phyloP scores from a whole-genome alignment of 768 basidiomycete genomes.

The Strobilomyces dryophilus region DNA sequence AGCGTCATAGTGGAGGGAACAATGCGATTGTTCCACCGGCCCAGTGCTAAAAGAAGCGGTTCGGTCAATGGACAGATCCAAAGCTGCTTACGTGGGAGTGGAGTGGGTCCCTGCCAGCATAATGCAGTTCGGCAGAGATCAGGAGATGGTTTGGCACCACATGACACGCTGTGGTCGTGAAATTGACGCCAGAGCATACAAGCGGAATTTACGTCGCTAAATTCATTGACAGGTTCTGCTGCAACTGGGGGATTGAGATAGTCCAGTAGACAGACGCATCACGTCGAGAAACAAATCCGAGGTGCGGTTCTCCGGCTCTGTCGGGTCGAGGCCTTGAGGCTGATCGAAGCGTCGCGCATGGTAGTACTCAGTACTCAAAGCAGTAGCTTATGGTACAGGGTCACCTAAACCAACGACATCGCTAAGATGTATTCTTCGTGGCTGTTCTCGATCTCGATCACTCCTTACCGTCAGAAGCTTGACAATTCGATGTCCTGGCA shows the following conservation, averaged over 20 bases:
- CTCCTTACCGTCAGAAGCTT: slow-evolving; percentile 13
- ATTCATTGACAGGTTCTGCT: not conserved
- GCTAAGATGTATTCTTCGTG: slow-evolving; percentile 28
- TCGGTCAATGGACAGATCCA: slow-evolving; percentile 7
- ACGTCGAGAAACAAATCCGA: slow-evolving; percentile 2
- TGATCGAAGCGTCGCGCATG: not conserved
- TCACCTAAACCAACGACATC: not conserved
- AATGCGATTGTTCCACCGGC: slow-evolving; percentile 17
- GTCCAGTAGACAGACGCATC: not conserved
- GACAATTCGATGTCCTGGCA: slow-evolving; percentile 29
- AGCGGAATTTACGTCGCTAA: not conserved
- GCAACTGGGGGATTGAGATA: not conserved
- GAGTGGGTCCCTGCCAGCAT: slow-evolving; percentile 1
- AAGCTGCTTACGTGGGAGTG: slow-evolving; percentile 8
- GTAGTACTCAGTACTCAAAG: not conserved
- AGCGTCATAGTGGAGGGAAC: slow-evolving; percentile 15
- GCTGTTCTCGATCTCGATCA: slow-evolving; percentile 37
- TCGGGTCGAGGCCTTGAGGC: too few relatives aligned
- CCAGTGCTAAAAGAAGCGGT: slow-evolving; percentile 4
- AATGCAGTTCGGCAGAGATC: slow-evolving; percentile 7
- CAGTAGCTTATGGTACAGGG: not conserved
- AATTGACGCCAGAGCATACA: not conserved
- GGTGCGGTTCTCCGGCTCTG: too few relatives aligned
- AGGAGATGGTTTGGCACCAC: not conserved
- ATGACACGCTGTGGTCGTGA: slow-evolving; percentile 6